Conservation (phyloP, 2,329 filamentous ascomycete species). For the Helotiales sp. region DNA sequence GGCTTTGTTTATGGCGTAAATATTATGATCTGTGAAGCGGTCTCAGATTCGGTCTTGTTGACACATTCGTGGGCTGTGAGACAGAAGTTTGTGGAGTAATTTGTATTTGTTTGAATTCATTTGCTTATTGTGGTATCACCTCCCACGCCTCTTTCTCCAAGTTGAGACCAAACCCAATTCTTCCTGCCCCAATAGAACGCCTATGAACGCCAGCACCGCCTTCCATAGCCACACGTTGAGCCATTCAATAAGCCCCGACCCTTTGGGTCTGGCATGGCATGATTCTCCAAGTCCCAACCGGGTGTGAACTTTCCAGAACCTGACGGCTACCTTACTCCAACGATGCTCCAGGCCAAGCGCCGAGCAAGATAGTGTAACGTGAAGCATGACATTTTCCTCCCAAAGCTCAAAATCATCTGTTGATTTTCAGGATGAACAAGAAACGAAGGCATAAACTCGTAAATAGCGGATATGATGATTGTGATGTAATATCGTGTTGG, state of each 20-base stretch:
- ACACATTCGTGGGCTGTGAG: not conserved
- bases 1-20: constrained; percentile 1
- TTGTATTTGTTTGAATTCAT: constrained; percentile 17
- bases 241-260: constrained; percentile 14
- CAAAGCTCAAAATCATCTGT: constrained; percentile 15
- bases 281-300: constrained; percentile 20
- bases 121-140: constrained; percentile 28
- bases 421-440: constrained; percentile 27
- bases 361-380: constrained; percentile 28
- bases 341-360: constrained; percentile 33
- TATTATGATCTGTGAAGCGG: not conserved
- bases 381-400: constrained; percentile 23
- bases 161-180: constrained; percentile 2
- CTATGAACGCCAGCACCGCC: constrained; percentile 16
- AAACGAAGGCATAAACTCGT: constrained; percentile 31
- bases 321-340: constrained; percentile 24
- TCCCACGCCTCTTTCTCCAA: constrained; percentile 21
- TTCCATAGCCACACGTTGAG: constrained; percentile 8
- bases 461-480: constrained; percentile 17
- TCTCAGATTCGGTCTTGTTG: constrained; percentile 18
- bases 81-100: not conserved
- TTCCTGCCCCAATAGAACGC: constrained; percentile 21
- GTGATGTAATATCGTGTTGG: constrained; percentile 6
- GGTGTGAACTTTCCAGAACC: constrained; percentile 12
- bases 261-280: constrained; percentile 16